Evolutionary conservation across 192 early-diverging fungal species (phyloP).

Genomic region (Chytriomyces hyalinus): DNA sequence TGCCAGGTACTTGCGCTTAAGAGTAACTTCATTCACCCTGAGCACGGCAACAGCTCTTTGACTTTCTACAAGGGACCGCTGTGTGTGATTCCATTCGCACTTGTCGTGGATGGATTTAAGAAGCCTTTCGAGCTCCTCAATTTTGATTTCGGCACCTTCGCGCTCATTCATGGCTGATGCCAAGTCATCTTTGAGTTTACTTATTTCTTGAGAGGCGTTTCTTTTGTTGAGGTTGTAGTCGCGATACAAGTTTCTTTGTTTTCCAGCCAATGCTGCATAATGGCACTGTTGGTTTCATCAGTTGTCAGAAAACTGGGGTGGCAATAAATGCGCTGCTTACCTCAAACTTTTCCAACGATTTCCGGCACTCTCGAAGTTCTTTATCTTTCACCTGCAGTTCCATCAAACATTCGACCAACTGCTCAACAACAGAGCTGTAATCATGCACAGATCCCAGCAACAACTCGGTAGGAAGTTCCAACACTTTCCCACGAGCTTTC

Average conservation of each 20-base stretch:
- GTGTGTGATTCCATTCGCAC: slow-evolving; percentile 34
- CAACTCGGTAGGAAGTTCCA: slow-evolving; percentile 44
- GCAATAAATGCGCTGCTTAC: slow-evolving; percentile 15
- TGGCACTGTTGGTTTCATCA: slow-evolving; percentile 18
- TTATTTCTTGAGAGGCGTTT: slow-evolving; percentile 4
- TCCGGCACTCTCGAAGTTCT: slow-evolving; percentile 32
- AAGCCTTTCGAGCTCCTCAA: slow-evolving; percentile 31
- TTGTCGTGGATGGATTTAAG: slow-evolving; percentile 30
- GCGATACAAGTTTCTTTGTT: slow-evolving; percentile 46
- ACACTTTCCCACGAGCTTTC: slow-evolving; percentile 25
- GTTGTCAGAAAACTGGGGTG: not conserved
- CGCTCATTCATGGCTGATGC: slow-evolving; percentile 21
- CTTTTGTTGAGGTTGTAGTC: slow-evolving; percentile 35
- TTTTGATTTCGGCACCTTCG: slow-evolving; percentile 9
- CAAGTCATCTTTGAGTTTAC: slow-evolving; percentile 25
- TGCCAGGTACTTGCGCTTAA: slow-evolving; percentile 46
- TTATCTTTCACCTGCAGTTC: slow-evolving; percentile 45
- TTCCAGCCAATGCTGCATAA: slow-evolving; percentile 39
- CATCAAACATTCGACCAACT: slow-evolving; percentile 50
- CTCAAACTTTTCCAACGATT: slow-evolving; percentile 41
- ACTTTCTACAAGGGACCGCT: slow-evolving; percentile 38
- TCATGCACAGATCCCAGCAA: slow-evolving; percentile 36
- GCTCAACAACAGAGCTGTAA: slow-evolving; percentile 48
- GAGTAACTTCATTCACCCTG: slow-evolving; percentile 48
- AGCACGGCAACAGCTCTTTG: slow-evolving; percentile 48